These are phyloP conservation scores for Acacia confusa DNA, from an alignment of 306 rosid genomes.

Conservation along the genomic window DNA sequence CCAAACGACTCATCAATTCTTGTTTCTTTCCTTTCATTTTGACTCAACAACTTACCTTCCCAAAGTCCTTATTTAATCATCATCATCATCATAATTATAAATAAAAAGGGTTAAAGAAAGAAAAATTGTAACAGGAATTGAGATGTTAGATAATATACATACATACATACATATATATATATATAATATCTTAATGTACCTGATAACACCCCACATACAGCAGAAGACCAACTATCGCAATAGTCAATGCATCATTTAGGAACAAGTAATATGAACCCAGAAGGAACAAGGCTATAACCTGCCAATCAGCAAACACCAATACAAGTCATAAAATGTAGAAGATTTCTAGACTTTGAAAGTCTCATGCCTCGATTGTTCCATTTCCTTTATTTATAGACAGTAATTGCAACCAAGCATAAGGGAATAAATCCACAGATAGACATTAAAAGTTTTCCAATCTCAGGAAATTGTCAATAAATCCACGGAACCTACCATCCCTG, in stretches of 20 bases:
- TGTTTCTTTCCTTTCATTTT: neutral
- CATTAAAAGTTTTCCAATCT: neutral
- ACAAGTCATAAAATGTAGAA: conserved; percentile 9
- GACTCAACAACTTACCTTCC: neutral
- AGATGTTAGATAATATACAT: neutral
- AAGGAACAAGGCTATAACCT: conserved; percentile 84
- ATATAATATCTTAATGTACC: conserved; percentile 46
- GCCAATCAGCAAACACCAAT: conserved; percentile 30
- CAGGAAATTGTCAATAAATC: conserved; percentile 6
- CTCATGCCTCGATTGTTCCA: conserved; percentile 10
- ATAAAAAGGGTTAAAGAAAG: neutral
- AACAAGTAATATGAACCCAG: conserved; percentile 88
- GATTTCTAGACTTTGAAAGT: conserved; percentile 9
- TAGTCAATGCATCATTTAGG: conserved; percentile 53
- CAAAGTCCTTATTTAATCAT: neutral
- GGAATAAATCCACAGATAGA: neutral
- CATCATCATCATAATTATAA: neutral
- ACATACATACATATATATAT: no score
- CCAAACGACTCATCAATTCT: neutral
- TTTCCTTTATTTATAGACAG: neutral
- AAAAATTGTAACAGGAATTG: conserved; percentile 7
- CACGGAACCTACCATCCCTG: conserved; percentile 70
- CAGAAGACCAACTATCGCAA: conserved; percentile 81
- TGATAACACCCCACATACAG: conserved; percentile 94
- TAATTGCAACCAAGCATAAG: conserved; percentile 9